phyloP scores from a whole-genome alignment of 2,329 filamentous ascomycete genomes.

The Didymella keratinophila region DNA sequence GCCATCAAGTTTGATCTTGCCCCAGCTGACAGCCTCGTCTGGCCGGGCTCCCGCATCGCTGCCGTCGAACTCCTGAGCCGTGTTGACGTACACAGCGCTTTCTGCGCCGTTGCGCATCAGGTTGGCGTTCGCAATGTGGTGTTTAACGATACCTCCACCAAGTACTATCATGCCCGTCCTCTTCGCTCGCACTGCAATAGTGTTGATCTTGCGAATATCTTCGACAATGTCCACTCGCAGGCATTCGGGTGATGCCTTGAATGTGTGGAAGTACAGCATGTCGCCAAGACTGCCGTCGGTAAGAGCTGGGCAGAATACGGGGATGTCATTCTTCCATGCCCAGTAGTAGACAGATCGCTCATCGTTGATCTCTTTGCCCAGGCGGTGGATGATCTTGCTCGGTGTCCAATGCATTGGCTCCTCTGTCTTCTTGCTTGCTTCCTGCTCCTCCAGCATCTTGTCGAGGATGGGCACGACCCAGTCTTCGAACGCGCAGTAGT shows the following conservation, averaged over 20 bases:
- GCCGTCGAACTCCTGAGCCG: conserved; percentile 95
- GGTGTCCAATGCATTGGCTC: conserved; percentile 89
- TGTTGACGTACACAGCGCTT: conserved; percentile 97
- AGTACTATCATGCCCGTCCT: conserved; percentile 94
- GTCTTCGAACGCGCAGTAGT: conserved; percentile 97
- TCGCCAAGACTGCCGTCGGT: conserved; percentile 96
- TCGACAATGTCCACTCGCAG: conserved; percentile 90
- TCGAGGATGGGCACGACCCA: conserved; percentile 98
- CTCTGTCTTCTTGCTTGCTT: conserved; percentile 72
- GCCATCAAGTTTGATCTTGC: conserved; percentile 91
- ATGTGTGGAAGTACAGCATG: conserved; percentile 99
- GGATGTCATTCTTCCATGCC: conserved; percentile 96
- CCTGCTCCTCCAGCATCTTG: conserved; percentile 91
- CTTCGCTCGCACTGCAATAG: conserved; percentile 85
- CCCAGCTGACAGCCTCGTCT: conserved; percentile 98
- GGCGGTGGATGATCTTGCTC: conserved; percentile 85
- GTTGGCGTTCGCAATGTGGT: conserved; percentile 97
- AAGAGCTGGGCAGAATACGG: conserved; percentile 93
- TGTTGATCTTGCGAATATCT: conserved; percentile 93
- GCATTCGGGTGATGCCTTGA: conserved; percentile 82
- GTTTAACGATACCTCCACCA: conserved; percentile 94
- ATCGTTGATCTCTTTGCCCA: conserved; percentile 94
- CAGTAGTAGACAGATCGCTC: conserved; percentile 94
- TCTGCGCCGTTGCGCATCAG: conserved; percentile 98
- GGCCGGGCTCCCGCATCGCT: conserved; percentile 94